Evolutionary conservation across 75 land plant species (phyloP).

Genomic region (Sequoia sempervirens): DNA sequence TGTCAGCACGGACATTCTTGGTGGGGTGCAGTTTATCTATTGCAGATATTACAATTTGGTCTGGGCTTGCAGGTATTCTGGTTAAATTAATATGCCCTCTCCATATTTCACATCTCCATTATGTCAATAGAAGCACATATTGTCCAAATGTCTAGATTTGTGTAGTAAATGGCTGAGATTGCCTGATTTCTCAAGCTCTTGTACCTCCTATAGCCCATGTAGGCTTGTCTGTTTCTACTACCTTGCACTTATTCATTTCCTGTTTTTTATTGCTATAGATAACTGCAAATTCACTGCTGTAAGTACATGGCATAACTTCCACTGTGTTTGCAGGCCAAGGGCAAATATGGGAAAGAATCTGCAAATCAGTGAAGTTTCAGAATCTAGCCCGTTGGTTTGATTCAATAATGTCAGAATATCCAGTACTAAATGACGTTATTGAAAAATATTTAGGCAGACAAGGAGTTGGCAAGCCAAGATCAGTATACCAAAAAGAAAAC

Average conservation of each 20-base stretch:
- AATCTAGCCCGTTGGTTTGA: slow-evolving; percentile 80
- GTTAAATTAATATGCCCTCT: too few species aligned
- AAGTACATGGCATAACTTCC: too few species aligned
- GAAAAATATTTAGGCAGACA: slow-evolving; percentile 48
- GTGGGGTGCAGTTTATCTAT: slow-evolving; percentile 62
- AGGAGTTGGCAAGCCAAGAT: slow-evolving; percentile 41
- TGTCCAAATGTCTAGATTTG: too few species aligned
- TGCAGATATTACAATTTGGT: slow-evolving; percentile 26
- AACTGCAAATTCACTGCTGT: too few species aligned
- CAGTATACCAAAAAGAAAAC: slow-evolving; percentile 18
- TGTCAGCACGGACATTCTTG: slow-evolving; percentile 55
- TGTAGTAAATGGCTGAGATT: too few species aligned
- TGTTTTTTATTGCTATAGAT: too few species aligned
- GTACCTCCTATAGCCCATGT: too few species aligned
- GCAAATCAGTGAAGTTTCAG: slow-evolving; percentile 72
- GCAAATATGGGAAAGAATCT: slow-evolving; percentile 85
- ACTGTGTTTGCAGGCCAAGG: slow-evolving; percentile 16
- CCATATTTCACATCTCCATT: too few species aligned
- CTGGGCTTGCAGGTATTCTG: not conserved
- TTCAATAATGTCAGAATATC: slow-evolving; percentile 50
- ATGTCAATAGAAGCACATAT: too few species aligned
- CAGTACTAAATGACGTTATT: slow-evolving; percentile 33
- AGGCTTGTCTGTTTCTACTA: too few species aligned
- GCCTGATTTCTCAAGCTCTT: too few species aligned
- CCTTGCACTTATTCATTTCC: too few species aligned